Conservation (phyloP, 345 rosid genomes). For the Rhodamnia rubescens region DNA sequence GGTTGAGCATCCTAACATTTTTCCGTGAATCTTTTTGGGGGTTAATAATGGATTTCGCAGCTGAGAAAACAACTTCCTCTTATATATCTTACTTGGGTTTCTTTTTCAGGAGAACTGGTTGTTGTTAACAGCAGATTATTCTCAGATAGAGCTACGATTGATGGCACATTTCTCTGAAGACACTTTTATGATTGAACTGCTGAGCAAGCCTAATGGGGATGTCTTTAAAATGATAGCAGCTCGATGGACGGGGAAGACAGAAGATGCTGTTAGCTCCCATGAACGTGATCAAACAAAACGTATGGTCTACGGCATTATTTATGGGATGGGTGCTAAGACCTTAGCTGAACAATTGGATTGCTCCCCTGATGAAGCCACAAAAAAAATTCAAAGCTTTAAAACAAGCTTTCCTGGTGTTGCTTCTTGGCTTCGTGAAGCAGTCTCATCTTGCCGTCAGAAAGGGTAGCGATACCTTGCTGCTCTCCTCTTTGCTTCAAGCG, state of each 20-base stretch:
- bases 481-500: neutral
- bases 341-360: constrained; percentile 87
- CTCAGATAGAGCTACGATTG: constrained; percentile 88
- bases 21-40: neutral
- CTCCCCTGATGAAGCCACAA: constrained; percentile 72
- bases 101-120: constrained; percentile 76
- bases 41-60: neutral
- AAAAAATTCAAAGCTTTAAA: constrained; percentile 75
- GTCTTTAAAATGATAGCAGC: constrained; percentile 89
- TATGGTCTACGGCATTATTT: constrained; percentile 88
- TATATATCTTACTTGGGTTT: neutral
- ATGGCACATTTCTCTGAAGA: constrained; percentile 97
- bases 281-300: constrained; percentile 93
- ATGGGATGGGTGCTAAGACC: constrained; percentile 94
- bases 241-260: constrained; percentile 72
- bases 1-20: neutral
- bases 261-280: constrained; percentile 39
- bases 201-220: constrained; percentile 69
- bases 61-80: neutral
- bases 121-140: constrained; percentile 85
- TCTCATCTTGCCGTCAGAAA: constrained; percentile 57
- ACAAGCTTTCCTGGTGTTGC: constrained; percentile 74
- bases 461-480: constrained; percentile 37
- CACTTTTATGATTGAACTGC: constrained; percentile 60
- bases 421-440: constrained; percentile 68